These are phyloP conservation scores for Oryza officinalis DNA, from an alignment of 176 grass and related monocot species.

Conservation along the genomic window DNA sequence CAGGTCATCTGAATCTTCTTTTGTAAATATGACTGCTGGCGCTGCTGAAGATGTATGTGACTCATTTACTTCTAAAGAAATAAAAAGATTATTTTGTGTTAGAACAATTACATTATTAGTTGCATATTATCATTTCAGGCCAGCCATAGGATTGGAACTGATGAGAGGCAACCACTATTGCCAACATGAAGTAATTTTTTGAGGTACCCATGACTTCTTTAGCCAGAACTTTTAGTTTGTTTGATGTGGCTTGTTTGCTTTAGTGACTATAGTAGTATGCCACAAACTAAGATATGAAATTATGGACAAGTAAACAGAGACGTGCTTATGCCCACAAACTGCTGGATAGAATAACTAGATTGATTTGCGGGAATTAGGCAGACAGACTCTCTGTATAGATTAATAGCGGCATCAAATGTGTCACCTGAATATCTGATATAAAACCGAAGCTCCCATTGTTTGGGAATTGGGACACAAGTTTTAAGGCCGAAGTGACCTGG, in stretches of 20 bases:
- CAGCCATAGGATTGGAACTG: conserved; percentile 64
- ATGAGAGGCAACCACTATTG: conserved; percentile 83
- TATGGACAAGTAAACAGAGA: background rate
- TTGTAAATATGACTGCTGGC: conserved; percentile 97
- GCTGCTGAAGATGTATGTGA: conserved; percentile 77
- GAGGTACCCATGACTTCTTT: conserved; percentile 46
- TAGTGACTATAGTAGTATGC: background rate
- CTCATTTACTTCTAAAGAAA: conserved; percentile 10
- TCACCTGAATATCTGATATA: background rate
- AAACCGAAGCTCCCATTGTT: background rate
- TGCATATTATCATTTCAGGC: conserved; percentile 46
- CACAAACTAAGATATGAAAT: background rate
- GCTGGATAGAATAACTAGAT: background rate
- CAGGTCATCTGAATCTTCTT: conserved; percentile 87
- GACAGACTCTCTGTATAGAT: background rate
- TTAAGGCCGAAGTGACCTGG: background rate
- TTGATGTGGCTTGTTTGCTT: conserved; percentile 19
- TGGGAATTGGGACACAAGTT: background rate
- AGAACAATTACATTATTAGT: background rate
- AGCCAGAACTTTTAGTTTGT: background rate
- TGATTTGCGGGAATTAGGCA: conserved; percentile 1
- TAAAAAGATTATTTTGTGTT: background rate
- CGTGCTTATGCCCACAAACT: background rate
- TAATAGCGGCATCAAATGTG: conserved; percentile 10
- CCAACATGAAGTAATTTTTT: conserved; percentile 58